Evolutionary conservation across 2,329 filamentous ascomycete species (phyloP).

Genomic region (Amylocarpus encephaloides): DNA sequence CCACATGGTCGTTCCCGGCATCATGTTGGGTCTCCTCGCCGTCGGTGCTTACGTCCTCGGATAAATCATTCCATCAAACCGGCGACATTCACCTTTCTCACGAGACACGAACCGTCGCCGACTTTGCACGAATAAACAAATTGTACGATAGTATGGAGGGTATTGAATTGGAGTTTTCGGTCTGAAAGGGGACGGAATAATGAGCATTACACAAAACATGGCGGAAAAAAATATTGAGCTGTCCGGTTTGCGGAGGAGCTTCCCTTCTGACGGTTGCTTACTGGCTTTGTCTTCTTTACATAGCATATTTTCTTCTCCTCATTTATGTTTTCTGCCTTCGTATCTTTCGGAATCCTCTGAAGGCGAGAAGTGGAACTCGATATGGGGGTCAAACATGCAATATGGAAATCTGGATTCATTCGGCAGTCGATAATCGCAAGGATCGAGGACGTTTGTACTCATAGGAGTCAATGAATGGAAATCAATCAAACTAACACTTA

Average conservation of each 20-base stretch:
- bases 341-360: neutral
- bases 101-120: neutral
- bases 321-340: neutral
- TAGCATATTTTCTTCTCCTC: neutral
- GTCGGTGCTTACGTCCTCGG: constrained; percentile 3
- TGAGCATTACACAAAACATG: neutral
- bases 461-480: neutral
- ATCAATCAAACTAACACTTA: neutral
- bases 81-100: neutral
- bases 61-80: neutral
- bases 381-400: constrained; percentile 1
- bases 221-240: neutral
- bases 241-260: neutral
- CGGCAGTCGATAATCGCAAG: too few species aligned
- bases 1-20: neutral
- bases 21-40: constrained; percentile 1
- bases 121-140: neutral
- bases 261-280: constrained; percentile 1
- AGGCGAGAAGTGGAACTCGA: neutral
- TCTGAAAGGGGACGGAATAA: neutral
- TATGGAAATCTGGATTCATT: constrained; percentile 3
- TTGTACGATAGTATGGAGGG: constrained; percentile 2
- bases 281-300: constrained; percentile 1
- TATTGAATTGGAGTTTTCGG: neutral
- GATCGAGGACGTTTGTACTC: neutral